Conservation (phyloP, 495 filamentous ascomycete species). For the Hypoxylon trugodes region DNA sequence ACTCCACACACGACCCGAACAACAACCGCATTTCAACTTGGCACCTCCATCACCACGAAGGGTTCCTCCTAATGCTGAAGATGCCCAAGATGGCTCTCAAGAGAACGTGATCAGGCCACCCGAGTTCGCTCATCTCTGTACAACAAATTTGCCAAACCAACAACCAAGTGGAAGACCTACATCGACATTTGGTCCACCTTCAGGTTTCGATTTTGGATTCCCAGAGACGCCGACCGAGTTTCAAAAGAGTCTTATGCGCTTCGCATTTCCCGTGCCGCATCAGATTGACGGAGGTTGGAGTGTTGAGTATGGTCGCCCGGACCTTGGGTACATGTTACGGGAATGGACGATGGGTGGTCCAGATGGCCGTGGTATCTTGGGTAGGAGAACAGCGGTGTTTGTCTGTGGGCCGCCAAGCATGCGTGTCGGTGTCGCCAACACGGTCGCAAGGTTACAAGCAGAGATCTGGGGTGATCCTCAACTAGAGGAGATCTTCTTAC, state of each 20-base stretch:
- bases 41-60: constrained; percentile 55
- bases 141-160: constrained; percentile 47
- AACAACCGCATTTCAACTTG: constrained; percentile 61
- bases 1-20: constrained; percentile 48
- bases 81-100: constrained; percentile 1
- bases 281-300: constrained; percentile 83
- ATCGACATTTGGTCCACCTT: constrained; percentile 55
- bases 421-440: constrained; percentile 84
- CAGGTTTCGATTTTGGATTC: constrained; percentile 78
- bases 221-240: constrained; percentile 78
- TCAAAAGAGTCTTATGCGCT: constrained; percentile 84
- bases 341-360: constrained; percentile 72
- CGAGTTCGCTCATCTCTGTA: constrained; percentile 61
- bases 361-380: constrained; percentile 71
- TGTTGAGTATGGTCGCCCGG: constrained; percentile 91
- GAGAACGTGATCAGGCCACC: constrained; percentile 48
- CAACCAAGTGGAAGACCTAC: constrained; percentile 47
- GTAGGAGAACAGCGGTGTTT: constrained; percentile 86
- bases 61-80: constrained; percentile 25
- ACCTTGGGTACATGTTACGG: constrained; percentile 82
- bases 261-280: constrained; percentile 74
- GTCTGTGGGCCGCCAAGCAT: constrained; percentile 90
- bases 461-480: constrained; percentile 79
- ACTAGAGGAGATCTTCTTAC: constrained; percentile 90
- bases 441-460: constrained; percentile 82